Evolutionary conservation across 164 flowering plant genomes (phyloP).

Genomic region (Berberis vulgaris): DNA sequence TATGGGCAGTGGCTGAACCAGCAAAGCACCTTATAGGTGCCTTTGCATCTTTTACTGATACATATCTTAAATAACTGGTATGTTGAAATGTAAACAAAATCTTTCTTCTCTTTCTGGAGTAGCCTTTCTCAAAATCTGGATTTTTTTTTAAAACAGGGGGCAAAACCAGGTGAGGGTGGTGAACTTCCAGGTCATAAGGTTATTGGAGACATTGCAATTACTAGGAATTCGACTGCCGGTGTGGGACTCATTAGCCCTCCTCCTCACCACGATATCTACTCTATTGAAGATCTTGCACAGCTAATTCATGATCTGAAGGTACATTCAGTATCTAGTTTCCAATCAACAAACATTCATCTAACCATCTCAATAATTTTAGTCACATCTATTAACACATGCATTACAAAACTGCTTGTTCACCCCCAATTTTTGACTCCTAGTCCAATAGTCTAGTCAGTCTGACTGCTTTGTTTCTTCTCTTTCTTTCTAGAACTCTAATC

Average conservation of each 20-base stretch:
- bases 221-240: slow-evolving; percentile 97
- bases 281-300: slow-evolving; percentile 98
- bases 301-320: slow-evolving; percentile 98
- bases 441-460: too few species aligned
- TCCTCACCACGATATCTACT: slow-evolving; percentile 99
- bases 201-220: slow-evolving; percentile 92
- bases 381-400: too few species aligned
- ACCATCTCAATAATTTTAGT: too few species aligned
- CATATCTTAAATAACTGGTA: slow-evolving; percentile 50
- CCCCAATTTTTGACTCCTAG: too few species aligned
- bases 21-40: slow-evolving; percentile 64
- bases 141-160: slow-evolving; percentile 57
- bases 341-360: too few species aligned
- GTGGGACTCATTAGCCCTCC: slow-evolving; percentile 99
- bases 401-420: too few species aligned
- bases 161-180: slow-evolving; percentile 99
- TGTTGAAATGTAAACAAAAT: slow-evolving; percentile 24
- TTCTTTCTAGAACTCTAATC: slow-evolving; percentile 68
- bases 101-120: slow-evolving; percentile 9
- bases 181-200: slow-evolving; percentile 99
- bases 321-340: not conserved
- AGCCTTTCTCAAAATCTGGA: slow-evolving; percentile 7
- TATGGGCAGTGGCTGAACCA: slow-evolving; percentile 52
- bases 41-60: slow-evolving; percentile 58
- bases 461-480: not conserved